These are phyloP conservation scores for Kwoniella shivajii DNA, from an alignment of 1,284 basidiomycete species.

Conservation along the genomic window DNA sequence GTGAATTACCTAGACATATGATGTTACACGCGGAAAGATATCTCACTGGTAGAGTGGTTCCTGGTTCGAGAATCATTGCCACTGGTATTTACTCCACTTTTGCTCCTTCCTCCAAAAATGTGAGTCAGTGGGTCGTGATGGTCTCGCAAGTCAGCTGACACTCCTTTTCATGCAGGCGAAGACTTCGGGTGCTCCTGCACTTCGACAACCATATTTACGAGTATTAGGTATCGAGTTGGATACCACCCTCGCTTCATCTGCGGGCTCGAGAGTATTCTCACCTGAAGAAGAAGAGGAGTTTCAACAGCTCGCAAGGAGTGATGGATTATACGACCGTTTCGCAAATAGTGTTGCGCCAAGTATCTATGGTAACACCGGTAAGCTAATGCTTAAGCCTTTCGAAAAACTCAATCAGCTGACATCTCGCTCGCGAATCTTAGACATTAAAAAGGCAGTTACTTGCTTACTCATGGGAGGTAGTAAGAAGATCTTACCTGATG, in stretches of 20 bases:
- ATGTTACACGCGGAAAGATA: slow-evolving; percentile 84
- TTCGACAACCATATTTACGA: slow-evolving; percentile 92
- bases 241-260: slow-evolving; percentile 62
- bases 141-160: no score
- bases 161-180: slow-evolving; percentile 61
- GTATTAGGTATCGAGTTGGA: slow-evolving; percentile 90
- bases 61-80: slow-evolving; percentile 89
- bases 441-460: slow-evolving; percentile 97
- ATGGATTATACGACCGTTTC: slow-evolving; percentile 92
- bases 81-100: slow-evolving; percentile 98
- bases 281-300: slow-evolving; percentile 97
- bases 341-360: slow-evolving; percentile 92
- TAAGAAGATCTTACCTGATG: slow-evolving; percentile 97
- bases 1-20: slow-evolving; percentile 96
- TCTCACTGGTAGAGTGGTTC: slow-evolving; percentile 86
- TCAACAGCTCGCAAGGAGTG: slow-evolving; percentile 81
- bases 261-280: slow-evolving; percentile 72
- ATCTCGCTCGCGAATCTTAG: slow-evolving; percentile 53
- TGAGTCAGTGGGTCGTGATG: no score
- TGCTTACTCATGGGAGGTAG: slow-evolving; percentile 95
- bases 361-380: slow-evolving; percentile 92
- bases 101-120: slow-evolving; percentile 74
- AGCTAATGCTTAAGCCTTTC: slow-evolving; percentile 32
- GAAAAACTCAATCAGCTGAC: not conserved
- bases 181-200: slow-evolving; percentile 69